Base-by-base conservation (phyloP, 306 rosid genomes). In the Fagus sylvatica region DNA sequence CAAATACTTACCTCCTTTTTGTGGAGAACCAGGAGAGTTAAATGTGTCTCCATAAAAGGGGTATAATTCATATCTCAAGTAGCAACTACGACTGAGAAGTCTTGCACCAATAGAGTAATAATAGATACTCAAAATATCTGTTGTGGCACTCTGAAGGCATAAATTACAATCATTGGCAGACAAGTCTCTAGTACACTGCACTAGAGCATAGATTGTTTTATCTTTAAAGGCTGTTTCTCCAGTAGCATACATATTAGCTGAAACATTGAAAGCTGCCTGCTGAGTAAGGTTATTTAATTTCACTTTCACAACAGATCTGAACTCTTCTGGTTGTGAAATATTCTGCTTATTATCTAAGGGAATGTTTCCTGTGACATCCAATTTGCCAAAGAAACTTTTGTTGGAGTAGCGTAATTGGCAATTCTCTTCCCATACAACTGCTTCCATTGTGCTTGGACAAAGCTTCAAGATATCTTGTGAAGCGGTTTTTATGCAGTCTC, bases 161-260 rank as follows among this genome's bases (percentile, higher is more conserved):
- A 3, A 53, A 32, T 41, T 67, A 74, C 96, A 91, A 53, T 83
- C 83, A 49, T 13, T 67, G 5, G 74, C 68, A 46, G 93, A 79
- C 78, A 91, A 82, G 79, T 91, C 96, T 28, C 40, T 69, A 0
- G 89, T 87, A 61, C 96, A 89, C 86, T 89, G 96, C 32, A 84
- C 91, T 7, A 91, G 79, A 30, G 85, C 90, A 79, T 80, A 89
- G 67, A 91, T 11, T 17, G 79, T 78, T 40, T 77, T 6, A 15
- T 71, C 85, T n/a, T 73, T 69, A 72, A 72, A 84, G 37, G 78
- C 59, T 7, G 34, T 82, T 40, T 85, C 81, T 53, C 85, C 83
- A 2, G 84, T 78, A 30, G 89, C 90, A 81, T 79, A 87, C 84
- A 78, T 79, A 28, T 87, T 69, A 3, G 79, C 32, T 3, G 85